Evolutionary conservation across 2,329 filamentous ascomycete genomes (phyloP).

Genomic region (Pezicula rhizophila): DNA sequence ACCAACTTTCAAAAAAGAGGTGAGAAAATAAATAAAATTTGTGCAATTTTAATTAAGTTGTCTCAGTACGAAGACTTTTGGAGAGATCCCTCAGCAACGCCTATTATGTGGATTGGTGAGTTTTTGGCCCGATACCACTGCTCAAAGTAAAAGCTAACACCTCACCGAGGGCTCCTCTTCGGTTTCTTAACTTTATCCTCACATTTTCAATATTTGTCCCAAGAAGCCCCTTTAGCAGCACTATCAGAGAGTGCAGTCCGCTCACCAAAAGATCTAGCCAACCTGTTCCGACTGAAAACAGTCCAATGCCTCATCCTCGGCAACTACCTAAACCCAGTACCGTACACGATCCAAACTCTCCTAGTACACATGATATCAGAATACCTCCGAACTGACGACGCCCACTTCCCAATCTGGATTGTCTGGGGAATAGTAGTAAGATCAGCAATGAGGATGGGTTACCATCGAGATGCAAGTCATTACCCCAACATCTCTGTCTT

Average conservation of each 20-base stretch:
- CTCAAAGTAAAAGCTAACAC: background rate
- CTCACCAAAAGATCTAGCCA: slow-evolving; percentile 35
- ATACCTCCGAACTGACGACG: slow-evolving; percentile 43
- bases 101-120: slow-evolving; percentile 47
- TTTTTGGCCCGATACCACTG: slow-evolving; percentile 29
- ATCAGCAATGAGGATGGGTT: slow-evolving; percentile 50
- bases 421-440: slow-evolving; percentile 44
- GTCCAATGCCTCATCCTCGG: slow-evolving; percentile 46
- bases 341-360: slow-evolving; percentile 43
- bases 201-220: slow-evolving; percentile 3
- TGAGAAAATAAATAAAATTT: slow-evolving; percentile 13
- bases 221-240: slow-evolving; percentile 20
- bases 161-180: too few species aligned
- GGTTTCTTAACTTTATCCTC: slow-evolving; percentile 20
- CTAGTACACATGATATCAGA: slow-evolving; percentile 46
- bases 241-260: slow-evolving; percentile 37
- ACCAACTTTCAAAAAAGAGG: slow-evolving; percentile 42
- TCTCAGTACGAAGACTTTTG: slow-evolving; percentile 25
- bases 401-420: slow-evolving; percentile 49
- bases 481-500: slow-evolving; percentile 42
- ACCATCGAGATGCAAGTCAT: slow-evolving; percentile 49
- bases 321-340: slow-evolving; percentile 44
- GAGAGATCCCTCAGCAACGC: slow-evolving; percentile 20
- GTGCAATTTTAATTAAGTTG: slow-evolving; percentile 3
- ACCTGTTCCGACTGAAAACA: slow-evolving; percentile 41